Evolutionary conservation across 2,329 filamentous ascomycete genomes (phyloP), one percentile per base, ranked within the genome.

Genomic region (Pseudonectria foliicola): DNA sequence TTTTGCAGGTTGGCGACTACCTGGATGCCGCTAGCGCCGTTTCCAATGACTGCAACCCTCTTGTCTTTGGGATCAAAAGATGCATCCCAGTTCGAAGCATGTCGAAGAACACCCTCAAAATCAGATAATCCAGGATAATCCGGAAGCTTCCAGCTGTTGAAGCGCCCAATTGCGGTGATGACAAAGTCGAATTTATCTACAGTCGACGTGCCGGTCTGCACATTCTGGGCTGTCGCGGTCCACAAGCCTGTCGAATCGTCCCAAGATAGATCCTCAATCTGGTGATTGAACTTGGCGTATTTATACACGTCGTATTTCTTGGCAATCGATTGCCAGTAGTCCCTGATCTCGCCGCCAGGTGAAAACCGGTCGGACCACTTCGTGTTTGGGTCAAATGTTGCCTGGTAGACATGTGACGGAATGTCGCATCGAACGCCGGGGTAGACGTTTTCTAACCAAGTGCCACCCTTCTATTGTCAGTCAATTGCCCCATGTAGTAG

Each of bases 351-450:
- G 4, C 61, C 53, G 0, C 81, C 81, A 25, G 75, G 73, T 0
- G 81, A 73, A 48, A 83, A 86, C 39, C 78, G 68, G 46, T 84
- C 77, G 0, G 69, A 70, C 82, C 82, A 87, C 44, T 82, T 67
- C 0, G 70, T 73, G 37, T 85, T 85, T 1, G 80, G 78, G 6
- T 68, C 66, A 53, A 84, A 85, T 0, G 75, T 77, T 7, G 73
- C 73, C 50, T 85, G 80, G 47, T 86, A 86, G 13, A 80, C 77
- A 52, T 83, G 77, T 1, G 79, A 73, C 0, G 81, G 78, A 11
- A 85, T 74, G 18, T 85, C 80, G 45, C 81, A 85, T 27, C 77
- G 63, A 1, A 82, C 76, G 2, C 78, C 80, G 0, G 78, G 78
- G 42, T 82, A 83, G 4, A 64, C 52, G 35, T 74, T 75, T 39